Conservation (phyloP, 352 stramenopile genomes). For the Globisporangium heterothallicum region DNA sequence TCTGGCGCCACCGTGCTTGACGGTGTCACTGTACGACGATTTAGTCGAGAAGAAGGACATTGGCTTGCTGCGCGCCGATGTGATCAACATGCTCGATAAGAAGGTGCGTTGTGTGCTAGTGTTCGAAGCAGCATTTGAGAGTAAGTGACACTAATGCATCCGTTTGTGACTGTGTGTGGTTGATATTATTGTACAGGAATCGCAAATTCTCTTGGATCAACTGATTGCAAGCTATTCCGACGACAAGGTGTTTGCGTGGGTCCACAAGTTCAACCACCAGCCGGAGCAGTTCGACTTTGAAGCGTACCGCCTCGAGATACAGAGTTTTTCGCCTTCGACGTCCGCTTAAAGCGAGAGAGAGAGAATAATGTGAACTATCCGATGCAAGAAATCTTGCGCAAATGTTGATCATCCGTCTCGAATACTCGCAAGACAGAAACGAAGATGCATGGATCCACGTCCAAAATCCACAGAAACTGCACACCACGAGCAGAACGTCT, state of each 20-base stretch:
- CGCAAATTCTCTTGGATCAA: slow-evolving; percentile 56
- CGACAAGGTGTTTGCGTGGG: slow-evolving; percentile 57
- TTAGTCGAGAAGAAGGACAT: slow-evolving; percentile 71
- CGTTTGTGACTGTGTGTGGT: background rate
- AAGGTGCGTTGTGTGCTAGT: slow-evolving; percentile 21
- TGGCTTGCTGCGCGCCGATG: slow-evolving; percentile 65
- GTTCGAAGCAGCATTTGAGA: too few species aligned
- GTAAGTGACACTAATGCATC: too few species aligned
- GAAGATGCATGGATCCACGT: too few species aligned
- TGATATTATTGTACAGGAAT: slow-evolving; percentile 30
- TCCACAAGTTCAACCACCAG: slow-evolving; percentile 85
- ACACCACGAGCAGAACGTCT: too few species aligned
- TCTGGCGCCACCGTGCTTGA: slow-evolving; percentile 67
- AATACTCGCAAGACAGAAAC: too few species aligned
- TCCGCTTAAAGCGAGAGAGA: too few species aligned
- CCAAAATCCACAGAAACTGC: too few species aligned
- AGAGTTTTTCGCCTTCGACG: slow-evolving; percentile 21
- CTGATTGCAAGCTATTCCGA: slow-evolving; percentile 64
- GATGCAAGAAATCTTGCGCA: too few species aligned
- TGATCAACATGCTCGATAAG: slow-evolving; percentile 86
- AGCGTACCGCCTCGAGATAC: slow-evolving; percentile 48
- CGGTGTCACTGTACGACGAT: slow-evolving; percentile 78
- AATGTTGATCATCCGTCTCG: too few species aligned
- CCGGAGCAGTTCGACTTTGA: slow-evolving; percentile 85
- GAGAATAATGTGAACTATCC: too few species aligned